Evolutionary conservation across 495 filamentous ascomycete species (phyloP).

Genomic region (Cenococcum geophilum): DNA sequence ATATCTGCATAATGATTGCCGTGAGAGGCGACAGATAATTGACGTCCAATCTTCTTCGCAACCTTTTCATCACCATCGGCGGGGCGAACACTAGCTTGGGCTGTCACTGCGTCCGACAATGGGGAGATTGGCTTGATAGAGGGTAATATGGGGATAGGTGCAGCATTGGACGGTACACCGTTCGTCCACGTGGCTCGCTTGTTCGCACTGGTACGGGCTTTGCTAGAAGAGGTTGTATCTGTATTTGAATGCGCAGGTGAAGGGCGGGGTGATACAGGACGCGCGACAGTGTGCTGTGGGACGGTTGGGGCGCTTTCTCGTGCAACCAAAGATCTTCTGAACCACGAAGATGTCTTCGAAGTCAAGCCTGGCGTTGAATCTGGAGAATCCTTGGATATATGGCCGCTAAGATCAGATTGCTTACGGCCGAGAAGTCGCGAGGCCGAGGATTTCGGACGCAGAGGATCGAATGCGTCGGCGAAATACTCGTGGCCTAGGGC

Average conservation of each 20-base stretch:
- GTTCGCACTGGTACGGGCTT: slow-evolving; percentile 52
- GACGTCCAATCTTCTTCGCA: slow-evolving; percentile 89
- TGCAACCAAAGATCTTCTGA: slow-evolving; percentile 83
- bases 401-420: slow-evolving; percentile 68
- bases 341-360: slow-evolving; percentile 84
- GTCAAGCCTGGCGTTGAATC: slow-evolving; percentile 62
- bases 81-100: slow-evolving; percentile 60
- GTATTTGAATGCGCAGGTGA: slow-evolving; percentile 56
- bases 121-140: slow-evolving; percentile 94
- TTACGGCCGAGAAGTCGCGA: slow-evolving; percentile 80
- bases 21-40: slow-evolving; percentile 91
- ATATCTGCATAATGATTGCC: slow-evolving; percentile 83
- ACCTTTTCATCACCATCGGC: slow-evolving; percentile 59
- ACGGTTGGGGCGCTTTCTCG: slow-evolving; percentile 55
- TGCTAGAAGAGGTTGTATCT: slow-evolving; percentile 39
- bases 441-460: slow-evolving; percentile 84
- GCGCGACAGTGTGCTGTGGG: slow-evolving; percentile 38
- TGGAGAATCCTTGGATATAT: slow-evolving; percentile 54
- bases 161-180: slow-evolving; percentile 63
- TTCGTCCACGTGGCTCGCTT: slow-evolving; percentile 89
- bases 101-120: slow-evolving; percentile 83
- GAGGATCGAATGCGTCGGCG: slow-evolving; percentile 85
- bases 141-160: slow-evolving; percentile 95
- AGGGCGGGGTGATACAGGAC: slow-evolving; percentile 43
- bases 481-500: slow-evolving; percentile 94